Conservation (phyloP, 2,329 filamentous ascomycete genomes). For the Moelleriella libera region DNA sequence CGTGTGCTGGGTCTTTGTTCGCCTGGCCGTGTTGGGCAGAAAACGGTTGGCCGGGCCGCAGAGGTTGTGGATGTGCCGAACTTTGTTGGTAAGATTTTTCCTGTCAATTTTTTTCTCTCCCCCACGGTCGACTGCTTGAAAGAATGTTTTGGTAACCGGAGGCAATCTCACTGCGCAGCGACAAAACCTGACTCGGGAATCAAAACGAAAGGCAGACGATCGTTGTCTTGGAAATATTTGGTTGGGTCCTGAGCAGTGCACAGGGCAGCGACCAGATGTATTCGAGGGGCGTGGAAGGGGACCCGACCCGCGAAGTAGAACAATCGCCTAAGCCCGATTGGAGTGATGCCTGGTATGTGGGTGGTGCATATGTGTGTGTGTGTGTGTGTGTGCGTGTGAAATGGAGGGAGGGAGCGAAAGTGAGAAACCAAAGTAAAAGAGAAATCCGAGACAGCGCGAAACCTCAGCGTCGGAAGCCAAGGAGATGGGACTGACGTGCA, state of each 20-base stretch:
- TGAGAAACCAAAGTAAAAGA: not conserved
- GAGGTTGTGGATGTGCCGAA: not conserved
- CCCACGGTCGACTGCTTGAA: too few species aligned
- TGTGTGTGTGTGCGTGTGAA: not conserved
- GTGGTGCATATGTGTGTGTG: not conserved
- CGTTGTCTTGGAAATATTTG: not conserved
- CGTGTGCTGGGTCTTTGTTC: too few species aligned
- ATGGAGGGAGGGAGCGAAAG: not conserved
- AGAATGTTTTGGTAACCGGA: too few species aligned
- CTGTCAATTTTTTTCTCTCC: not conserved
- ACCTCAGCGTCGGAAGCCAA: slow-evolving; percentile 1
- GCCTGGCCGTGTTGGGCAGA: too few species aligned
- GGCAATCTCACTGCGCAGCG: not conserved
- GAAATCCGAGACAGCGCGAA: not conserved
- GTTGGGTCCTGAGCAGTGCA: not conserved
- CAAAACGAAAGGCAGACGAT: not conserved
- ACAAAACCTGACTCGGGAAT: not conserved
- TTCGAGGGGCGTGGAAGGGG: not conserved
- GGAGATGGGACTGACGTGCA: not conserved
- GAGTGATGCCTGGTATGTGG: not conserved
- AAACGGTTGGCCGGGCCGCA: not conserved
- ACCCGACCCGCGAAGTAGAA: not conserved
- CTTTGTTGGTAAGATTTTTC: not conserved
- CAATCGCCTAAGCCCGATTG: not conserved
- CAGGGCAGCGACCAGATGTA: not conserved